Conservation (phyloP, 208 protist genomes). For the Phytomonas sp. region DNA sequence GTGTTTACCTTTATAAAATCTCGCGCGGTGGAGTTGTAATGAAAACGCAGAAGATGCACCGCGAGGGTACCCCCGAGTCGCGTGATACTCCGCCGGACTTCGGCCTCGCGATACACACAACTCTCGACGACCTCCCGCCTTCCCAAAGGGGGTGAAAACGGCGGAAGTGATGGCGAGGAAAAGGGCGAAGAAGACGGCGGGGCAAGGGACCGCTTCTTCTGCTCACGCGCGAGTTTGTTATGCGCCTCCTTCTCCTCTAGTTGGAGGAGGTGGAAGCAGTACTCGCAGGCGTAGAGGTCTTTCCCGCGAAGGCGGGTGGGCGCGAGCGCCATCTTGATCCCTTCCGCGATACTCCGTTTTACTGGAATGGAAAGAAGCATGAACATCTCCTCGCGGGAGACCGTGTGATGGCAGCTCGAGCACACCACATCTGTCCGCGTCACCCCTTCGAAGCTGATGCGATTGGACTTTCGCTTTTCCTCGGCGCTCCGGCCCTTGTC, state of each 20-base stretch:
- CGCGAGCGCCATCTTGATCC: conserved; percentile 43
- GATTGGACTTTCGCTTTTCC: conserved; percentile 31
- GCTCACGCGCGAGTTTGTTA: conserved; percentile 37
- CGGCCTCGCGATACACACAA: conserved; percentile 71
- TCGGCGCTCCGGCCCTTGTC: conserved; percentile 51
- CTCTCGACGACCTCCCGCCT: too few species aligned
- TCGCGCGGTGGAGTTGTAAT: conserved; percentile 34
- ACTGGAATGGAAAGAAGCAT: conserved; percentile 80
- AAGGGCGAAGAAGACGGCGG: too few species aligned
- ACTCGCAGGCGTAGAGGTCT: conserved; percentile 77
- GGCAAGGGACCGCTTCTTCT: conserved; percentile 24
- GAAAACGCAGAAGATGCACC: conserved; percentile 78
- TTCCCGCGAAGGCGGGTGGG: conserved; percentile 35
- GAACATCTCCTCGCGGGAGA: conserved; percentile 70
- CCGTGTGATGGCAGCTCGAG: conserved; percentile 27
- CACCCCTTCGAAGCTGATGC: conserved; percentile 67
- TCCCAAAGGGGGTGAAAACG: too few species aligned
- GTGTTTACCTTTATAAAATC: conserved; percentile 58
- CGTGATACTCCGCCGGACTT: conserved; percentile 47
- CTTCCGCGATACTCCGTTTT: conserved; percentile 41
- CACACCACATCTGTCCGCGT: conserved; percentile 59
- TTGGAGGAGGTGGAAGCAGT: conserved; percentile 62
- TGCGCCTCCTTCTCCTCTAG: conserved; percentile 45
- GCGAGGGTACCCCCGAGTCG: conserved; percentile 59
- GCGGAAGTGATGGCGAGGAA: too few species aligned